Percentiles rank a stretch among this genome's conserved stretches.
Conservation (phyloP, 2,329 filamentous ascomycete genomes). For the Hypoxylon sp. region DNA sequence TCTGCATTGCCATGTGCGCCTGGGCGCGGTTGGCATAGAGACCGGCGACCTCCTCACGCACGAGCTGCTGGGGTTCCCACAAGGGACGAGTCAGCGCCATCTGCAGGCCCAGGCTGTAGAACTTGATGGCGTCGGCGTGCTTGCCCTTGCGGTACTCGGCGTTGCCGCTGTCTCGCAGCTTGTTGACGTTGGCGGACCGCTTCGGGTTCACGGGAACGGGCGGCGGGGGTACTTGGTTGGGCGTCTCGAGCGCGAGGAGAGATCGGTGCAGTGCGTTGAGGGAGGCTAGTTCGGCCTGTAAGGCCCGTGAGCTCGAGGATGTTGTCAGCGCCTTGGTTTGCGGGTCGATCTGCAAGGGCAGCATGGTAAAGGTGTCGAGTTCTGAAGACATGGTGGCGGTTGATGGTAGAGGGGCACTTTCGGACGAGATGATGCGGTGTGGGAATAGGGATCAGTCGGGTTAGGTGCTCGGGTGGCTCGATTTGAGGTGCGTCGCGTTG, state of each 20-base stretch:
- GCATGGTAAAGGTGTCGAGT: slow-evolving; percentile 74
- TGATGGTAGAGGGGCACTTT: not conserved
- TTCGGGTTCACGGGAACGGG: slow-evolving; percentile 94
- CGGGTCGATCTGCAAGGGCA: slow-evolving; percentile 86
- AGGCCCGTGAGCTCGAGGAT: slow-evolving; percentile 57
- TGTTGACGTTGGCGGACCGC: slow-evolving; percentile 86
- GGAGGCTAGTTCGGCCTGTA: slow-evolving; percentile 74
- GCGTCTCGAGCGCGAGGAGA: slow-evolving; percentile 74
- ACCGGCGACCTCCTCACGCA: slow-evolving; percentile 84
- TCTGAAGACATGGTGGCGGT: slow-evolving; percentile 46
- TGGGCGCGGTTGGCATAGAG: slow-evolving; percentile 91
- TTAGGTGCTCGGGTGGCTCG: not conserved
- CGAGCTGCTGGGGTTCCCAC: slow-evolving; percentile 89
- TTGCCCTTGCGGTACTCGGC: slow-evolving; percentile 81
- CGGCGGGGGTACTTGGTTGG: slow-evolving; percentile 79
- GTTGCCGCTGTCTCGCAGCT: slow-evolving; percentile 92
- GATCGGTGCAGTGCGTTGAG: slow-evolving; percentile 84
- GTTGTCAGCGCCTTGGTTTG: slow-evolving; percentile 78
- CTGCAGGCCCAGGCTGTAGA: slow-evolving; percentile 88
- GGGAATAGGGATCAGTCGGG: not conserved
- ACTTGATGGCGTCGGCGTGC: slow-evolving; percentile 79
- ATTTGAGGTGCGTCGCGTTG: not conserved
- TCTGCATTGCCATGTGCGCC: slow-evolving; percentile 84
- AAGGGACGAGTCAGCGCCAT: slow-evolving; percentile 86
- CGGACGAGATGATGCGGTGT: not conserved